Evolutionary conservation across 371 early-diverging fungal genomes (phyloP), one percentile per base, ranked within the genome.

Genomic region (Amoeboradix gromovi): DNA sequence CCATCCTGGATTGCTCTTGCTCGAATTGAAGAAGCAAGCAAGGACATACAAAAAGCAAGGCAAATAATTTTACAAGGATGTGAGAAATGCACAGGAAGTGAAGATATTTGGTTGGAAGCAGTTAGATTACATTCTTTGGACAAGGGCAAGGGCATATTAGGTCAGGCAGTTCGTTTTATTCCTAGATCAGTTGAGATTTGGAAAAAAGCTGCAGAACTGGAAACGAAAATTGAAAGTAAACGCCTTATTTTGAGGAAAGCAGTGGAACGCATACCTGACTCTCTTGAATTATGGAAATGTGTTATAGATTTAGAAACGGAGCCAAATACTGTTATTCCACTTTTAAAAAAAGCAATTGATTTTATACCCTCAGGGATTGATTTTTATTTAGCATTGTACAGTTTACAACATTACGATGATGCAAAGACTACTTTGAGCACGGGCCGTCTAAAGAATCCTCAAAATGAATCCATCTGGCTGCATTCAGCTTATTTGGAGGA

Each of bases 1-100:
- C 90, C 94, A 22, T 92, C 92, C 48, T 96, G 97, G 95, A 93
- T 94, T 75, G 94, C 94, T 0, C 91, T 92, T 12, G 95, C 97
- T 28, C 85, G 95, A 70, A 75, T 94, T 66, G 97, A 96, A 75
- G 94, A 96, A 74, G 84, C 87, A 0, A 91, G 92, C 0, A 86
- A 87, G 22, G 87, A 92, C 72, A 75, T 83, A 66, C 80, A 81
- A 0, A 84, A 86, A 28, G 97, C 97, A 1, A 79, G 94, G 29
- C 82, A 81, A 31, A 78, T 87, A 27, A 90, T 94, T 72, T 84
- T 88, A 16, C 84, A 90, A 73, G 97, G 91, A 12, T 93, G 91
- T 76, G 87, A 88, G 69, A 86, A 88, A 76, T 96, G 97, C 73
- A 88, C 94, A 1, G 86, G 85, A 71, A 87, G 78, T 69, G 94